Conservation (phyloP, 2,329 filamentous ascomycete genomes). For the Exophiala calicioides region DNA sequence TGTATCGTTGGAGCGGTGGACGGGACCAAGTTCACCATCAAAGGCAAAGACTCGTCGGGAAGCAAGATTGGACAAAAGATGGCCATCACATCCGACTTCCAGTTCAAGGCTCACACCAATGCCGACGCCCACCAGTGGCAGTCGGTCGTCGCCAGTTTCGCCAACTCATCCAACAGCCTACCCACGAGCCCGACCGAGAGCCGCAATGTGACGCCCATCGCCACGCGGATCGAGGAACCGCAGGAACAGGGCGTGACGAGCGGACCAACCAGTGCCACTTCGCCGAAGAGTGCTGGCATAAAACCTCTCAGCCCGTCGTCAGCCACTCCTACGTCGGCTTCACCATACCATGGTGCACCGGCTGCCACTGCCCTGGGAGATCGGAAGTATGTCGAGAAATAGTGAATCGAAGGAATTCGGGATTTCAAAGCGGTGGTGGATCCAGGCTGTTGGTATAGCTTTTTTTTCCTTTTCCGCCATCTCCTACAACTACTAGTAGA, state of each 20-base stretch:
- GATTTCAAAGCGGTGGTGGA: no score
- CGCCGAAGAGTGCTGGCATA: conserved; percentile 11
- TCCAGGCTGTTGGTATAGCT: background rate
- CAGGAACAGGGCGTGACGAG: conserved; percentile 23
- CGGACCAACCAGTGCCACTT: conserved; percentile 18
- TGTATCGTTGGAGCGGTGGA: conserved; percentile 72
- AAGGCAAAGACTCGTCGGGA: conserved; percentile 88
- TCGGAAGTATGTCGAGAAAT: conserved; percentile 16
- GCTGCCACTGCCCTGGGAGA: conserved; percentile 7
- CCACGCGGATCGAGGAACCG: conserved; percentile 19
- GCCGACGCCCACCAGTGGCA: conserved; percentile 84
- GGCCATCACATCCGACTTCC: conserved; percentile 73
- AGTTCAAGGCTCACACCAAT: conserved; percentile 83
- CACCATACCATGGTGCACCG: conserved; percentile 13
- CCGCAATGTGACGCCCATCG: conserved; percentile 25
- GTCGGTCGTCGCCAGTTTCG: conserved; percentile 58
- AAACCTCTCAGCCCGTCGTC: conserved; percentile 7
- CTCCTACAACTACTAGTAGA: background rate
- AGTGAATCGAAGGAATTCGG: no score
- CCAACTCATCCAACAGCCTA: conserved; percentile 19
- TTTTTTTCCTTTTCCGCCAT: conserved; percentile 1
- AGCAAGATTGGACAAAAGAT: conserved; percentile 77
- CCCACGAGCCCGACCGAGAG: conserved; percentile 27
- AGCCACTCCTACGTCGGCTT: conserved; percentile 3
- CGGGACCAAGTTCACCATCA: conserved; percentile 87